Conservation (phyloP, 495 filamentous ascomycete species). For the Aspergillus carlsbadensis region DNA sequence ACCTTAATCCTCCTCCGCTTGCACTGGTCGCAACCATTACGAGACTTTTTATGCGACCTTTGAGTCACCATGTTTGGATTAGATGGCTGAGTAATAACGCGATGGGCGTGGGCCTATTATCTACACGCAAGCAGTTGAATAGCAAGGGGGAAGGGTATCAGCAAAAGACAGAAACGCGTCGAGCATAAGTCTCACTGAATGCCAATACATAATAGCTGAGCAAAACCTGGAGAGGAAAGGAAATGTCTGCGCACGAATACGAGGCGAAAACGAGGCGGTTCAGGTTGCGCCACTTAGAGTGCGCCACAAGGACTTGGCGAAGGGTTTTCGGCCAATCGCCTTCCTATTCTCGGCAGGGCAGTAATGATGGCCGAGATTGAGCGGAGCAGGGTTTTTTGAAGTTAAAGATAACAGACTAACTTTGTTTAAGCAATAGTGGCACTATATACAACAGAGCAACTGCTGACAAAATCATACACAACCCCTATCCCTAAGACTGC, state of each 20-base stretch:
- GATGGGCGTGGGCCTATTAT: too few species aligned
- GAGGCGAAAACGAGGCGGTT: neutral
- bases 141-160: too few species aligned
- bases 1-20: slow-evolving; percentile 11
- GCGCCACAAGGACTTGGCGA: neutral
- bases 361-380: too few species aligned
- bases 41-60: slow-evolving; percentile 10
- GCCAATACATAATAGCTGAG: too few species aligned
- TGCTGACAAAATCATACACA: neutral
- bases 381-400: too few species aligned
- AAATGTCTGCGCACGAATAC: neutral
- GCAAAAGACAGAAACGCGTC: too few species aligned
- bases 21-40: slow-evolving; percentile 13
- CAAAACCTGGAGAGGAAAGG: neutral
- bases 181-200: too few species aligned
- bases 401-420: too few species aligned
- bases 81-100: neutral
- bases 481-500: neutral
- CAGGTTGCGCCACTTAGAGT: neutral
- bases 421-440: neutral
- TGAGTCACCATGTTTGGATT: slow-evolving; percentile 1
- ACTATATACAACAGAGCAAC: neutral
- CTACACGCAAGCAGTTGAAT: too few species aligned
- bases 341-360: too few species aligned
- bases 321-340: neutral